Conservation (phyloP, 345 rosid species). For the Camelina neglecta region DNA sequence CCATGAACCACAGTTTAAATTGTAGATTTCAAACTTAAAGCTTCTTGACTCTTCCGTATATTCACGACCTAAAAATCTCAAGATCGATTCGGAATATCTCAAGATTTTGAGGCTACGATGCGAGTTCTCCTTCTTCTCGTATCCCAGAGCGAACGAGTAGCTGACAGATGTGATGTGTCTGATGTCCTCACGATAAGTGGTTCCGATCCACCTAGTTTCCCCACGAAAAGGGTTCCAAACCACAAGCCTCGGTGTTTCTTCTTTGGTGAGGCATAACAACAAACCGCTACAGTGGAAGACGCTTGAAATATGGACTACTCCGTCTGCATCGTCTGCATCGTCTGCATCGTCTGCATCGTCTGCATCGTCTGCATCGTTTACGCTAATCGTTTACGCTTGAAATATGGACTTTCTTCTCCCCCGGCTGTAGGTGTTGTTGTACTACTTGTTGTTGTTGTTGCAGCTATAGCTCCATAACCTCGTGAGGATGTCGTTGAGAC, state of each 20-base stretch:
- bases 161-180: no score
- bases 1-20: conserved; percentile 5
- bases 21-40: conserved; percentile 8
- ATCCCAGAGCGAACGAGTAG: neutral
- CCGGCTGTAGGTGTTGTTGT: no score
- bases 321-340: no score
- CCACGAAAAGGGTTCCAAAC: neutral
- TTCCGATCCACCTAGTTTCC: neutral
- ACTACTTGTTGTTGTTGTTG: no score
- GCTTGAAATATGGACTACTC: neutral
- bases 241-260: neutral
- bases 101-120: neutral
- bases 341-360: no score
- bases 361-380: no score
- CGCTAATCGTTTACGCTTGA: no score
- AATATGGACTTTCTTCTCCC: no score
- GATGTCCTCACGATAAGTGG: no score
- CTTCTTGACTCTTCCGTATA: no score
- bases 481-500: no score
- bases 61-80: neutral
- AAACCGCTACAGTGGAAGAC: neutral
- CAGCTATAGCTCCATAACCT: no score
- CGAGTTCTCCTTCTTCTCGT: neutral
- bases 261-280: neutral
- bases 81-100: neutral